These are phyloP conservation scores for Lignosus rhinocerotis DNA, from an alignment of 1,284 basidiomycete species.

Conservation along the genomic window DNA sequence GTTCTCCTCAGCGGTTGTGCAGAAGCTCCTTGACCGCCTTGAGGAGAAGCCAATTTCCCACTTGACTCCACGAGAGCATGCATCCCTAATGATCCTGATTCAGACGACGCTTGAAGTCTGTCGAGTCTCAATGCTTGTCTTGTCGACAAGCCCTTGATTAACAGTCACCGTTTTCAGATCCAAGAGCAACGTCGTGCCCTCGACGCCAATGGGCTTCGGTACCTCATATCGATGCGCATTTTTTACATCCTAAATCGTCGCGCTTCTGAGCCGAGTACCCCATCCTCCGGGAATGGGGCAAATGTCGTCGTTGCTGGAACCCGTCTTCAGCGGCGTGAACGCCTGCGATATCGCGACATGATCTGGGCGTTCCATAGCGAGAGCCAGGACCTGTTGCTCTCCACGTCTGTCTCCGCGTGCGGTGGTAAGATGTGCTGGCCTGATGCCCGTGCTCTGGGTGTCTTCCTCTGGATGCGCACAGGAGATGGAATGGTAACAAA, in stretches of 20 bases:
- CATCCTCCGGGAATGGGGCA: constrained; percentile 33
- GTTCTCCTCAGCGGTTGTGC: constrained; percentile 65
- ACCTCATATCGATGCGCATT: constrained; percentile 84
- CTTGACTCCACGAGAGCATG: constrained; percentile 76
- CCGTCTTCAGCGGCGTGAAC: constrained; percentile 57
- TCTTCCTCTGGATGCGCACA: constrained; percentile 87
- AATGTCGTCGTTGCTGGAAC: constrained; percentile 35
- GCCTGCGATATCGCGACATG: constrained; percentile 88
- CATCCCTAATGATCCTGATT: constrained; percentile 77
- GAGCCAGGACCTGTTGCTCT: constrained; percentile 82
- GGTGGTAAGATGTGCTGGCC: constrained; percentile 85
- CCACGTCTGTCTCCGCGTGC: constrained; percentile 71
- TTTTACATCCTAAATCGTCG: constrained; percentile 78
- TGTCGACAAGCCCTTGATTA: background rate
- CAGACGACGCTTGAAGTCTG: constrained; percentile 84
- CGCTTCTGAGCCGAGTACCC: constrained; percentile 48
- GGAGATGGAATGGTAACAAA: constrained; percentile 70
- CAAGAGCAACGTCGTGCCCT: constrained; percentile 85
- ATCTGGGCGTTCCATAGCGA: constrained; percentile 96
- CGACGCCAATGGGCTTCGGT: constrained; percentile 88
- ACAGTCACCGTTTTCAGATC: constrained; percentile 47
- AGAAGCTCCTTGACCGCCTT: constrained; percentile 63
- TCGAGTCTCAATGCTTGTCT: background rate
- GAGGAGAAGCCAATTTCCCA: constrained; percentile 67
- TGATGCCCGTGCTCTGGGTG: constrained; percentile 83